phyloP scores from a whole-genome alignment of 306 rosid species.

The Vicia sativa region DNA sequence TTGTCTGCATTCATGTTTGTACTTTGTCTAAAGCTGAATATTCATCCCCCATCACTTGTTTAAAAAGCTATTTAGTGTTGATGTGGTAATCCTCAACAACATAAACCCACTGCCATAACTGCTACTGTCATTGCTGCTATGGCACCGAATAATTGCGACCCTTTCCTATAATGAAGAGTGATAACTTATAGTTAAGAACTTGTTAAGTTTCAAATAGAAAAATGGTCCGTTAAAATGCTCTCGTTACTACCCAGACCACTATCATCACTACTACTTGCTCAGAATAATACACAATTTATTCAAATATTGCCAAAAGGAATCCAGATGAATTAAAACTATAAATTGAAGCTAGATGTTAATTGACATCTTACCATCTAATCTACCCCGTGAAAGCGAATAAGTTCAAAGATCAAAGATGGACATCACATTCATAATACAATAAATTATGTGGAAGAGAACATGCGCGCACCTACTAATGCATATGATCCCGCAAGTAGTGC shows the following conservation, averaged over 20 bases:
- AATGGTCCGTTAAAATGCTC: conserved; percentile 3
- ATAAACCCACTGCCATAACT: too few species aligned
- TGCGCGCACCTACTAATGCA: conserved; percentile 67
- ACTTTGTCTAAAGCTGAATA: too few species aligned
- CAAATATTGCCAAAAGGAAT: background rate
- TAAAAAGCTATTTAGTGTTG: too few species aligned
- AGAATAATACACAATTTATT: background rate
- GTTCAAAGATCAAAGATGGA: conserved; percentile 6
- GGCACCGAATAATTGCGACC: background rate
- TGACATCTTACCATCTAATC: conserved; percentile 26
- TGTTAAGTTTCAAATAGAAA: conserved; percentile 19
- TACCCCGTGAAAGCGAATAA: conserved; percentile 9
- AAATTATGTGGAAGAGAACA: conserved; percentile 36
- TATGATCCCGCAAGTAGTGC: conserved; percentile 62
- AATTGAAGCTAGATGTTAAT: conserved; percentile 18
- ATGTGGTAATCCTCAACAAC: too few species aligned
- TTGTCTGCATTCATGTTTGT: too few species aligned
- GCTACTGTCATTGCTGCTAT: too few species aligned
- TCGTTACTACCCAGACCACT: conserved; percentile 15
- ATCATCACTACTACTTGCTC: conserved; percentile 2
- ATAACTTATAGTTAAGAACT: too few species aligned
- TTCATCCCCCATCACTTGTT: too few species aligned
- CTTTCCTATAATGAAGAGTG: too few species aligned
- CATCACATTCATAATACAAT: conserved; percentile 16
- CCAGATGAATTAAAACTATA: conserved; percentile 15